Evolutionary conservation across 352 stramenopile species (phyloP), one percentile per base, ranked within the genome.

Genomic region (Phytophthora meadii): DNA sequence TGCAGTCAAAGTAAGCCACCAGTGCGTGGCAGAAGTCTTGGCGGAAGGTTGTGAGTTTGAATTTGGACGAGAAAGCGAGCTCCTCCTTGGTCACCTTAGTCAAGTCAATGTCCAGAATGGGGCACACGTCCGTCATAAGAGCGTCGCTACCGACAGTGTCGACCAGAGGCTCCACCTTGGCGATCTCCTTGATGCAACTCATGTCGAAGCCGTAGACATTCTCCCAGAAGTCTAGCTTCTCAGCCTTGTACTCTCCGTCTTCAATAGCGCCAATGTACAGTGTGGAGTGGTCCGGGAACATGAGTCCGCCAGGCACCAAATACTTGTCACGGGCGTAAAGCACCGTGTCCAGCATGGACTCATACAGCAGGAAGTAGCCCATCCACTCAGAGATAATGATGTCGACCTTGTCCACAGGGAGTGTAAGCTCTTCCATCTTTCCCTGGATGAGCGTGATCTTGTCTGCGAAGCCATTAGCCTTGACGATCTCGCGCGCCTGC

Each of bases 161-260:
- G 37, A 99, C 97, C 7, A 99, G 88, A 11, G 97, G 97, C 79
- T 99, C 98, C 22, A 86, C 88, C 65, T 99, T 89, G 48, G 97
- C 97, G 50, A 99, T 97, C 57, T 98, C 87, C 74, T 98, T 97
- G 72, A 99, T 99, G 63, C 87, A 96, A 75, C 88, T 98, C 97
- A 99, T 99, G 76, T 99, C 95, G 71, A 99, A 99, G 49, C 98
- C 98, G 83, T 99, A 99, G 5, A 99, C 97, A 74, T 98, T 94
- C 49, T 99, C 87, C 98, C 98, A 99, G 76, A 99, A 98, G 63
- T 98, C 86, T 37, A 98, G 89, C 72, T 98, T 98, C 66, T 97
- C 87, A 1, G 90, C 70, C 68, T 94, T 97, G 83, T 98, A 98
- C 56, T 98, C 87, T 59, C 88, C 95, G 79, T 99, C 97, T 76